These are phyloP conservation scores for Stropharia rugosoannulata DNA, from an alignment of 768 basidiomycete genomes.

Conservation along the genomic window DNA sequence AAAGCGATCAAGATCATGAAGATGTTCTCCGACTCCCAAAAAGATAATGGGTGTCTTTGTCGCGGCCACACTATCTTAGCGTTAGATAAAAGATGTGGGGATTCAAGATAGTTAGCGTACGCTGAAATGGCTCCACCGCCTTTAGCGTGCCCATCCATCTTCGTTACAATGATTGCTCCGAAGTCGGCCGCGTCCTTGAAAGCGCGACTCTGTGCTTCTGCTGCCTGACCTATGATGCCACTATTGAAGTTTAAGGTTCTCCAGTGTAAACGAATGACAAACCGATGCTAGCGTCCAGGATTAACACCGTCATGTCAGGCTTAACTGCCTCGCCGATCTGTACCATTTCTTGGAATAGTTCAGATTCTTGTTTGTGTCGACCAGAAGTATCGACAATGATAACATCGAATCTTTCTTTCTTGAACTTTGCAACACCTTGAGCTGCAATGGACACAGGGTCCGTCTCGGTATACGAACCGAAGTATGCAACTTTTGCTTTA, in stretches of 20 bases:
- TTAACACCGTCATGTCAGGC: conserved; percentile 94
- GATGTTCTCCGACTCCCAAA: conserved; percentile 95
- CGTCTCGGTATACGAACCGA: conserved; percentile 98
- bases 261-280: conserved; percentile 11
- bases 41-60: conserved; percentile 99
- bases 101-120: conserved; percentile 48
- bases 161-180: conserved; percentile 98
- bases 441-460: conserved; percentile 95
- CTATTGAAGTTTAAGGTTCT: not conserved
- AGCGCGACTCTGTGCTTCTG: conserved; percentile 92
- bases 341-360: conserved; percentile 97
- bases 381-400: conserved; percentile 99
- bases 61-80: conserved; percentile 78
- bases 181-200: conserved; percentile 99
- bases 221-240: conserved; percentile 76
- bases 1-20: conserved; percentile 96
- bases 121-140: conserved; percentile 99
- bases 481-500: conserved; percentile 98
- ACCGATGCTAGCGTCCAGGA: conserved; percentile 98
- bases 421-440: conserved; percentile 95
- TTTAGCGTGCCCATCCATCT: conserved; percentile 99
- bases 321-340: conserved; percentile 92
- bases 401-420: conserved; percentile 97
- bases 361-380: conserved; percentile 94
- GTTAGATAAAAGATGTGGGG: conserved; percentile 3